Evolutionary conservation across 805 yeast genomes (phyloP), one percentile per base, ranked within the genome.

Genomic region (Myxozyma monticola): DNA sequence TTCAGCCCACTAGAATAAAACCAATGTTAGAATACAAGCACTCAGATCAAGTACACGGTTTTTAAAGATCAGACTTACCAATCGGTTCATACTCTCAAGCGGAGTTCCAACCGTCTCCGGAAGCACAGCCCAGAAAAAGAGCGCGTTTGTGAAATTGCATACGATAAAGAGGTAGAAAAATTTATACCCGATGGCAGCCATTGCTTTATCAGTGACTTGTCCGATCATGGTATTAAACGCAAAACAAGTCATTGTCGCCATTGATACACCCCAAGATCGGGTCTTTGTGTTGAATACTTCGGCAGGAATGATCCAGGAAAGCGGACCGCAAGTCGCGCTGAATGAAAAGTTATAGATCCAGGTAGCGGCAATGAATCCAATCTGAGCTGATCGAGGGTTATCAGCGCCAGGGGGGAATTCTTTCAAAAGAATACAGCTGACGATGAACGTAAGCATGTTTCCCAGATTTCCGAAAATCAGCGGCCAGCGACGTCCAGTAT

Each of bases 221-320:
- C 70, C 71, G 49, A 66, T 61, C 70, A 67, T 67, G 7, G 69
- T 66, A 48, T 66, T 66, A 57, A 67, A 66, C 12, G 67, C 69
- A 54, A 60, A 67, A 8, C 68, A 62, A 2, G 59, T 51, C 68
- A 65, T 65, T 8, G 70, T 28, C 6, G 40, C 6, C 9, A 42
- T 42, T 6, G 45, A 8, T 5, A 42, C 45, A 31, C 45, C 45
- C 43, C 28, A 17, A 9, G 43, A 17, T 5, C 45, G n/a, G 14
- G 45, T 34, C 17, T 10, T 42, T 12, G 28, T 31, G 17, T 15
- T 17, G 29, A 42, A 42, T 6, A 42, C 40, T 17, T 42, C 45
- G 14, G 45, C 44, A 12, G 45, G 45, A 25, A 42, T 34, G 30
- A 34, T 20, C 45, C 45, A 42, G n/a, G 43, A 17, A 9, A 65